Evolutionary conservation across 2,329 filamentous ascomycete species (phyloP).

Genomic region (Ramularia endophylla): DNA sequence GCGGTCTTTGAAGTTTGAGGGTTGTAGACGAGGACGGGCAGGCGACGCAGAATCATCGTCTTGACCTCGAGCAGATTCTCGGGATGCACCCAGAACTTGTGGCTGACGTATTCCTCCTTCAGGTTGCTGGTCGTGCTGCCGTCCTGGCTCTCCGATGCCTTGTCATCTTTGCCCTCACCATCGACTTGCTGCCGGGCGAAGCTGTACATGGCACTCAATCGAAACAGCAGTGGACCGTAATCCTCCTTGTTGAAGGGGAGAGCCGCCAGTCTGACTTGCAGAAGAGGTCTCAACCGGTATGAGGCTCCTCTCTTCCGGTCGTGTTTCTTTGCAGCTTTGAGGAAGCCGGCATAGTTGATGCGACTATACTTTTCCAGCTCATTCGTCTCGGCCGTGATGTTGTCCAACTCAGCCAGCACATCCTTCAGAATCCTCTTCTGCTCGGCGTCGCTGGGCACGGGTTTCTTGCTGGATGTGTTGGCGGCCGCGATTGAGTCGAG

Average conservation of each 20-base stretch:
- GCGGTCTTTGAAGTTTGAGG: conserved; percentile 76
- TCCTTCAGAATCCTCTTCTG: conserved; percentile 55
- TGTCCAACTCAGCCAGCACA: conserved; percentile 73
- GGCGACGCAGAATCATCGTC: conserved; percentile 83
- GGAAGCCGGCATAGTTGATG: conserved; percentile 95
- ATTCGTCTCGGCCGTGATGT: conserved; percentile 82
- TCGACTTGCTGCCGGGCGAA: conserved; percentile 83
- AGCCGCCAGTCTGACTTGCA: conserved; percentile 82
- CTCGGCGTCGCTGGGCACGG: conserved; percentile 35
- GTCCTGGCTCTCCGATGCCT: conserved; percentile 10
- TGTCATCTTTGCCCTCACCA: conserved; percentile 22
- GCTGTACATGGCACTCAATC: conserved; percentile 91
- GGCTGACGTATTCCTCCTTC: conserved; percentile 28
- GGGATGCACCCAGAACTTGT: conserved; percentile 76
- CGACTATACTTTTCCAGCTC: conserved; percentile 93
- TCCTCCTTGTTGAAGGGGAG: conserved; percentile 93
- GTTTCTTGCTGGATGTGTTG: conserved; percentile 31
- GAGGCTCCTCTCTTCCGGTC: conserved; percentile 82
- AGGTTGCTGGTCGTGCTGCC: conserved; percentile 16
- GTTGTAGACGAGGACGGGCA: conserved; percentile 91
- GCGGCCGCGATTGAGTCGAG: conserved; percentile 51
- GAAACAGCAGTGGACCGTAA: conserved; percentile 81
- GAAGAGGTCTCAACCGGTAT: conserved; percentile 85
- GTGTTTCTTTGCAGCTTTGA: conserved; percentile 99
- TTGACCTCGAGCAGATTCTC: conserved; percentile 97